Evolutionary conservation across 192 early-diverging fungal genomes (phyloP), one percentile per base, ranked within the genome.

Genomic region (Gonapodya prolifera): DNA sequence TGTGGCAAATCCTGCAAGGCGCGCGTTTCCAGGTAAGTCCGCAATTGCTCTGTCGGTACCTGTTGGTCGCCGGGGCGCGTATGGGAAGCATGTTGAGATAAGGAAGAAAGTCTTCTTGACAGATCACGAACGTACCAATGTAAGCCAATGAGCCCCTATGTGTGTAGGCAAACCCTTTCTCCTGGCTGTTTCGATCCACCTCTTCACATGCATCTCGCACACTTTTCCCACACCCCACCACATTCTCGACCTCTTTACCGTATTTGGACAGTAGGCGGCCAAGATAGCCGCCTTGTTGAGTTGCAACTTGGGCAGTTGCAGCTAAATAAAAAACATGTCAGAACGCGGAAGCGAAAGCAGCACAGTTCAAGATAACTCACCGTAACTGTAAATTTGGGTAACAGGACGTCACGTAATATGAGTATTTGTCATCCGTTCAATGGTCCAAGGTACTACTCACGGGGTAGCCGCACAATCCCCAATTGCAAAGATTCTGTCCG

Each of bases 1-100:
- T 1, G 87, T 88, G 69, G 85, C 32, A 18, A 79, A 77, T 33
- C 87, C 87, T 13, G 83, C 81, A 33, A 86, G 35, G 33, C 86
- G 86, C 30, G 87, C 77, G 35, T 79, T 79, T 23, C 78, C 80
- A 17, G 94, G 96, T n/a, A 98, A 80, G 77, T 98, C 95, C 1
- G 95, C 95, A 84, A 98, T 95, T 34, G 95, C 96, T 83, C 91
- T 91, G 78, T 98, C 96, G 28, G 88, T 88, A n/a, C n/a, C n/a
- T n/a, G n/a, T n/a, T n/a, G n/a, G n/a, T n/a, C n/a, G n/a, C n/a
- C n/a, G n/a, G n/a, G n/a, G n/a, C n/a, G n/a, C n/a, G n/a, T n/a
- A n/a, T n/a, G n/a, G n/a, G n/a, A n/a, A n/a, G n/a, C n/a, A n/a
- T n/a, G n/a, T n/a, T n/a, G n/a, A n/a, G n/a, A n/a, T n/a, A n/a